Evolutionary conservation across 2,329 filamentous ascomycete species (phyloP).

Genomic region (Hypoxylon sp.): DNA sequence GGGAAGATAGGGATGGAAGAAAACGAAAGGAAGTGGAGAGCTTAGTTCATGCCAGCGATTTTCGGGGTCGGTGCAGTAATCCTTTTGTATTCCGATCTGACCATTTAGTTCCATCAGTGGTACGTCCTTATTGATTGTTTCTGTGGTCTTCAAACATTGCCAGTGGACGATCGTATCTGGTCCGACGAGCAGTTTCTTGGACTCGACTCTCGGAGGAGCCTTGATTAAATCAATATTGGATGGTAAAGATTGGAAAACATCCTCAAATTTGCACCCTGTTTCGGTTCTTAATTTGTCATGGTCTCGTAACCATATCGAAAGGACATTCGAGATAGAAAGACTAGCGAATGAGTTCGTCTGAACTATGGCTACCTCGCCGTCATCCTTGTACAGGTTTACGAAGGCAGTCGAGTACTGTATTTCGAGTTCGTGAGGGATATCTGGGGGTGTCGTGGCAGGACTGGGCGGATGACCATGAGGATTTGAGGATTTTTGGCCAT

Average conservation of each 20-base stretch:
- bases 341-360: constrained; percentile 83
- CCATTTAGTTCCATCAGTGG: constrained; percentile 80
- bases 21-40: constrained; percentile 78
- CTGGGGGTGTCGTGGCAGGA: constrained; percentile 80
- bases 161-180: constrained; percentile 73
- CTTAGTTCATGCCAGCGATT: constrained; percentile 77
- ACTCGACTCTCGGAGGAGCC: constrained; percentile 62
- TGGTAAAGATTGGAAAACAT: constrained; percentile 74
- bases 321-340: constrained; percentile 77
- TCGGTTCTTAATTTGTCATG: constrained; percentile 75
- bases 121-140: constrained; percentile 66
- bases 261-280: constrained; percentile 71
- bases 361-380: constrained; percentile 67
- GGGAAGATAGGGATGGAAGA: constrained; percentile 88
- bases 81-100: constrained; percentile 77
- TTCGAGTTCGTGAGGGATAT: constrained; percentile 70
- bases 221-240: constrained; percentile 58
- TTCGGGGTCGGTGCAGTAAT: constrained; percentile 74
- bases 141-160: constrained; percentile 70
- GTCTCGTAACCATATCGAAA: constrained; percentile 84
- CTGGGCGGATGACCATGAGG: constrained; percentile 72
- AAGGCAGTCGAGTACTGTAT: constrained; percentile 82
- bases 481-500: constrained; percentile 71
- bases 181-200: constrained; percentile 58
- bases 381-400: constrained; percentile 74